Evolutionary conservation across 139 green algal genomes (phyloP).

Genomic region (Pleodorina starrii): DNA sequence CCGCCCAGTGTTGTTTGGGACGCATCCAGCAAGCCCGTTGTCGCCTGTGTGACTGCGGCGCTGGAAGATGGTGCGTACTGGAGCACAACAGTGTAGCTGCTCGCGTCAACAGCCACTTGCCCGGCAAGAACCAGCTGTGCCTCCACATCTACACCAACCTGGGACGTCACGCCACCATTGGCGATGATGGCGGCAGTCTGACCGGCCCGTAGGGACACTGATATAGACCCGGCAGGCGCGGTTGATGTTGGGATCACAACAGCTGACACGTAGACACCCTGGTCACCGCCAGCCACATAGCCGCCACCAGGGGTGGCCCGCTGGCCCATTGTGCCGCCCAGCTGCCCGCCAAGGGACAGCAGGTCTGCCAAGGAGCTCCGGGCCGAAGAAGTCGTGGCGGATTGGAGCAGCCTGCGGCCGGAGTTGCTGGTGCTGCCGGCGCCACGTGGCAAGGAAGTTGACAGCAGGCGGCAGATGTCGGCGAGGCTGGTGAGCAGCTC

Average conservation of each 20-base stretch:
- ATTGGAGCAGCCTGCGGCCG: not conserved
- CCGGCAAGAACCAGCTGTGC: not conserved
- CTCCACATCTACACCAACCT: not conserved
- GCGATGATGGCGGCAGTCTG: not conserved
- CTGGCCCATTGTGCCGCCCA: not conserved
- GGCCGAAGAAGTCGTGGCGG: not conserved
- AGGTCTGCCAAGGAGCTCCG: not conserved
- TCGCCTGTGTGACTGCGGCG: not conserved
- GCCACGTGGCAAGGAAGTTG: not conserved
- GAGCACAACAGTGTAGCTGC: not conserved
- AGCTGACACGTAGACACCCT: slow-evolving; percentile 1
- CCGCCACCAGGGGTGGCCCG: not conserved
- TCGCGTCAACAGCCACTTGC: not conserved
- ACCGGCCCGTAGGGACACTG: not conserved
- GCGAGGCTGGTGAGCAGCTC: not conserved
- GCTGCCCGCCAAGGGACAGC: not conserved
- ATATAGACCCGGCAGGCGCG: too few species aligned
- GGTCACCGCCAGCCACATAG: not conserved
- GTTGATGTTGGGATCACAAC: not conserved
- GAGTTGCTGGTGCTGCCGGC: not conserved
- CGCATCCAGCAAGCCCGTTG: not conserved
- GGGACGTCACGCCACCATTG: not conserved
- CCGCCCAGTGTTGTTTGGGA: not conserved
- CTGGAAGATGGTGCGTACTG: not conserved
- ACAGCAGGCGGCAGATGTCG: slow-evolving; percentile 1